Evolutionary conservation across 371 early-diverging fungal species (phyloP), one percentile per base, ranked within the genome.

Genomic region (Haplosporangium sp.): DNA sequence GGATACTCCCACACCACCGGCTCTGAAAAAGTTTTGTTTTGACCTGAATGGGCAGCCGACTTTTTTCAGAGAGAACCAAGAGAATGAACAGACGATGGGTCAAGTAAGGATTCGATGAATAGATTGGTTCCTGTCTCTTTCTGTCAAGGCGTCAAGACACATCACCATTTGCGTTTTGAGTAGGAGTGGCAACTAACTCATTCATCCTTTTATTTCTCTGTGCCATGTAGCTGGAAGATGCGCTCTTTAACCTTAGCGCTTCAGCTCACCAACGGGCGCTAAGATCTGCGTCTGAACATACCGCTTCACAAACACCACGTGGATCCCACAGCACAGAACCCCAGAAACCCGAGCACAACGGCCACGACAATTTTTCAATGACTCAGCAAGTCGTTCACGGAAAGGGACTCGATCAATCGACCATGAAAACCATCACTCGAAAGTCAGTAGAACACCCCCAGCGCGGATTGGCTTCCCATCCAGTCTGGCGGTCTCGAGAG

Each of bases 1-100:
- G 6, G 83, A 87, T 60, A 84, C 87, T 20, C 89, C 87, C 8
- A 89, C 89, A 12, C 91, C 91, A 2, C 86, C 85, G 1, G 85
- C 86, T 12, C 66, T 91, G 47, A 88, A 87, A 70, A 81, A 82
- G 65, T 89, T 91, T 67, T 85, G 86, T 62, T 88, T 89, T 74
- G 90, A 90, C 68, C 67, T 87, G 54, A 83, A 87, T 75, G 89
- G 90, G 10, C 82, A 87, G 42, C 87, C 87, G 11, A 87, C 87
- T 18, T 76, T 82, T 67, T 84, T 89, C 67, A 69, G 82, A 36
- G 89, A 90, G 76, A 75, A 86, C 52, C 86, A 90, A 40, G 83
- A 85, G 61, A 68, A 67, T 11, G 83, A 82, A 51, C 67, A 74
- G 47, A 61, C 75, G 45, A 74, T 83, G 65, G 67, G 82, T 21